phyloP scores from a whole-genome alignment of 106 monocot genomes.

The Chionographis japonica region DNA sequence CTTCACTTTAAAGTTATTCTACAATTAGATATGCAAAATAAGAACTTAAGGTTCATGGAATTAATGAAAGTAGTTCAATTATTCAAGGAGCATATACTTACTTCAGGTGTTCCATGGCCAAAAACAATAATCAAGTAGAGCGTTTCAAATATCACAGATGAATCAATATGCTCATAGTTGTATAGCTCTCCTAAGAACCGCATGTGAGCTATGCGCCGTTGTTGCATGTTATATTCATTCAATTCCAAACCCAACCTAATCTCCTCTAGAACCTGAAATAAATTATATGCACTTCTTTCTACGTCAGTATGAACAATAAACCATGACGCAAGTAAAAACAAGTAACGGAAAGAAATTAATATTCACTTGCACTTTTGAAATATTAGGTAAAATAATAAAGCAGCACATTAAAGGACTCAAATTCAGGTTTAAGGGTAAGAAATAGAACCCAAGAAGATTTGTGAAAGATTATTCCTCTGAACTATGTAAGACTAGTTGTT shows the following conservation, averaged over 20 bases:
- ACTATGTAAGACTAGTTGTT: too few relatives aligned
- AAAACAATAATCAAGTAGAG: constrained; percentile 75
- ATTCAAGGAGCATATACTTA: constrained; percentile 23
- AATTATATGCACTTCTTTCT: not conserved
- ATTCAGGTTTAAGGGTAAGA: too few relatives aligned
- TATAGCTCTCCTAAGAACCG: constrained; percentile 93
- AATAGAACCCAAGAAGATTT: too few relatives aligned
- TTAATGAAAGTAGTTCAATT: too few relatives aligned
- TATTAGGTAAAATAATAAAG: too few relatives aligned
- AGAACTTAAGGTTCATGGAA: not conserved
- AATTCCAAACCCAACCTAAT: constrained; percentile 84
- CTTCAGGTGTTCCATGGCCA: constrained; percentile 85
- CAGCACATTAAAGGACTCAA: too few relatives aligned
- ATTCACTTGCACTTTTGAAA: too few relatives aligned
- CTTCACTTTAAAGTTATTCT: too few relatives aligned
- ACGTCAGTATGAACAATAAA: not conserved
- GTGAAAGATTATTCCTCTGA: too few relatives aligned
- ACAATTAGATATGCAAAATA: not conserved
- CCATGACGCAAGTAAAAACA: too few relatives aligned
- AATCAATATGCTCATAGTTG: constrained; percentile 91
- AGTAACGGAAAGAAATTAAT: too few relatives aligned
- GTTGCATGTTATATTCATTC: constrained; percentile 95
- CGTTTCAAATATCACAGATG: constrained; percentile 91
- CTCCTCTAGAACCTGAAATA: constrained; percentile 85
- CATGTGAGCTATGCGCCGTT: constrained; percentile 90